Evolutionary conservation across 805 yeast species (phyloP).

Genomic region (Yamadazyma scolyti): DNA sequence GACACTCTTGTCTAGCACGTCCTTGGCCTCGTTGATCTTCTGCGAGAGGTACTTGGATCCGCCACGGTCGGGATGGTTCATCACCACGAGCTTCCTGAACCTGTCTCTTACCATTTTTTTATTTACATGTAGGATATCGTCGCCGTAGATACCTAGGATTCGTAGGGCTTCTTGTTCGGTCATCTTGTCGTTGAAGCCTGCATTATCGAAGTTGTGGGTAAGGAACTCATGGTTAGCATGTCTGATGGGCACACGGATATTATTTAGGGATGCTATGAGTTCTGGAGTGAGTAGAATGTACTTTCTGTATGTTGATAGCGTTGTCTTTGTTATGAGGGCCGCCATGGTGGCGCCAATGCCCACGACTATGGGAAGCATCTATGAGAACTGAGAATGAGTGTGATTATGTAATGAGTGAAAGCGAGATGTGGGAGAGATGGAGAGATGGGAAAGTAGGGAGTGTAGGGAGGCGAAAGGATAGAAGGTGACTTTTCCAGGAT

Average conservation of each 20-base stretch:
- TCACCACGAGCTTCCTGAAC: conserved; percentile 35
- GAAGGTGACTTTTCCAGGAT: too few species aligned
- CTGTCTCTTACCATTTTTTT: conserved; percentile 27
- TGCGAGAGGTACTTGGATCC: conserved; percentile 40
- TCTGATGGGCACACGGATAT: conserved; percentile 17
- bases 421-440: too few species aligned
- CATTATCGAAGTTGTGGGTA: conserved; percentile 25
- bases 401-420: too few species aligned
- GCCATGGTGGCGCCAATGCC: conserved; percentile 53
- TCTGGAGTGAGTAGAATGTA: conserved; percentile 26
- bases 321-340: conserved; percentile 43
- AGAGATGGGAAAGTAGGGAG: too few species aligned
- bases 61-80: conserved; percentile 40
- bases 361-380: conserved; percentile 48
- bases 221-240: conserved; percentile 6
- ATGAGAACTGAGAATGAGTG: too few species aligned
- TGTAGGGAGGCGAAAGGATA: too few species aligned
- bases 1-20: conserved; percentile 36
- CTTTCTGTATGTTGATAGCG: conserved; percentile 27
- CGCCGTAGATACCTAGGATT: conserved; percentile 39
- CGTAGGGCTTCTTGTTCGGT: conserved; percentile 42
- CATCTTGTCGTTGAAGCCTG: conserved; percentile 34
- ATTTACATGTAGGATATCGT: conserved; percentile 37
- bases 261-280: conserved; percentile 33
- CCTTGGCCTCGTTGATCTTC: conserved; percentile 42